Base-by-base conservation (phyloP, 768 basidiomycete species). In the Pleurotus platypus region DNA sequence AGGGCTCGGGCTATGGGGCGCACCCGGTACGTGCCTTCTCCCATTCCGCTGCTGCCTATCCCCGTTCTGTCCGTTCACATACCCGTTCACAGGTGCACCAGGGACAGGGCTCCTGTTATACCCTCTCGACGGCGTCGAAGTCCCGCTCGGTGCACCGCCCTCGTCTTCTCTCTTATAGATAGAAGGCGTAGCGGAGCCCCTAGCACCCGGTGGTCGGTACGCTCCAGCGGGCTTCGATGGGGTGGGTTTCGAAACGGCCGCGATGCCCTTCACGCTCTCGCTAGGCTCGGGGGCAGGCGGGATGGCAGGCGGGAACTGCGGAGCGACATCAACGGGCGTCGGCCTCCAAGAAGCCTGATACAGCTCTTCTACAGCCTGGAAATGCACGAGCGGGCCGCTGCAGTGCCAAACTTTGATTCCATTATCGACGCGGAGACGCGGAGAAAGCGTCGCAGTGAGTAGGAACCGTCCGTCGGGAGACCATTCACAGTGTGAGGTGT, bases 361-460 rank as follows among this genome's bases (percentile, higher is more conserved):
- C 12, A 97, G 80, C 68, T 98, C 96, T 3, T 97, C 93, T 55
- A 85, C 72, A 47, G 76, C 66, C 68, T 97, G 92, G 16, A 90
- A 75, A 60, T 98, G 93, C 55, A 97, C 67, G n/a, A 98, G 81
- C 1, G 85, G 80, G 7, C 97, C 95, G 0, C 86, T 80, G 69
- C 92, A 94, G 69, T 96, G 94, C 90, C 89, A 98, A 59, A 99
- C 80, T 75, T 95, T 97, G 70, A 98, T 85, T 1, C 95, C 94
- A 63, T 98, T 98, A 75, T 99, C 97, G 58, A 99, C 97, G 39
- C 97, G 86, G 49, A 98, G 75, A 20, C 97, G 85, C 0, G 97
- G 97, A 15, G 91, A 94, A n/a, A 98, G 82, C 0, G 94, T 98
- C 2, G 95, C 94, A 6, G 96, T 98, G 63, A 99, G 78, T 22